phyloP scores from a whole-genome alignment of 805 yeast genomes.

The Brettanomyces anomalus region DNA sequence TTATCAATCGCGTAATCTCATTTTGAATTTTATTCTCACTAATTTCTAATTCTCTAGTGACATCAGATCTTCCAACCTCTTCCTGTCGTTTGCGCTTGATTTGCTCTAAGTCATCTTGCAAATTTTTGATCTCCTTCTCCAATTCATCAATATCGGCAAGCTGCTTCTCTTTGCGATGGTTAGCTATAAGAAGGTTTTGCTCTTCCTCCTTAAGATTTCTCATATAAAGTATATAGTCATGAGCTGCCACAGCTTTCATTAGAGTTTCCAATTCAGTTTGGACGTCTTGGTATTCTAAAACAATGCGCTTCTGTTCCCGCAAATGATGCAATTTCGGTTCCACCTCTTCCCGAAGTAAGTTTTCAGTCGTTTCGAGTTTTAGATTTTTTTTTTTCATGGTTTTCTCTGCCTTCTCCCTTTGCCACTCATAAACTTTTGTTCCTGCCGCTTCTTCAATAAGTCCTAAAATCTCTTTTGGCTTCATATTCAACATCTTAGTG shows the following conservation, averaged over 20 bases:
- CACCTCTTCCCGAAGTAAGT: conserved; percentile 73
- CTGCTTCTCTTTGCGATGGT: conserved; percentile 31
- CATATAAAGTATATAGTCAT: conserved; percentile 43
- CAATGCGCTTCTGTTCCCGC: conserved; percentile 72
- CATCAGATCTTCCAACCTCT: conserved; percentile 54
- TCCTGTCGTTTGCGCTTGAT: conserved; percentile 44
- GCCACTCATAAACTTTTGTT: conserved; percentile 88
- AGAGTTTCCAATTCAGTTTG: conserved; percentile 73
- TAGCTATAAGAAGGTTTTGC: conserved; percentile 32
- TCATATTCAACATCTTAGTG: conserved; percentile 95
- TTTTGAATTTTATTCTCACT: conserved; percentile 50
- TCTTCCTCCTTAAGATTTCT: conserved; percentile 12
- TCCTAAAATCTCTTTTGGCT: conserved; percentile 80
- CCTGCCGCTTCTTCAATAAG: conserved; percentile 98
- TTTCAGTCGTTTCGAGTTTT: conserved; percentile 69
- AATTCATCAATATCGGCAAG: conserved; percentile 37
- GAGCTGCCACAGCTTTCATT: conserved; percentile 66
- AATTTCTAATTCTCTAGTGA: conserved; percentile 49
- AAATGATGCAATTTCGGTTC: conserved; percentile 84
- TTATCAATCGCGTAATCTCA: conserved; percentile 56
- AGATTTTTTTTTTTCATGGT: conserved; percentile 88
- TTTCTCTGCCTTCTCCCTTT: conserved; percentile 84
- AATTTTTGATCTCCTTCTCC: conserved; percentile 43
- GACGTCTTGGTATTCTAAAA: conserved; percentile 77
- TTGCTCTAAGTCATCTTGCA: conserved; percentile 52